Evolutionary conservation across 1,139 yeast species (phyloP).

Genomic region (Tardiomyces blankii): DNA sequence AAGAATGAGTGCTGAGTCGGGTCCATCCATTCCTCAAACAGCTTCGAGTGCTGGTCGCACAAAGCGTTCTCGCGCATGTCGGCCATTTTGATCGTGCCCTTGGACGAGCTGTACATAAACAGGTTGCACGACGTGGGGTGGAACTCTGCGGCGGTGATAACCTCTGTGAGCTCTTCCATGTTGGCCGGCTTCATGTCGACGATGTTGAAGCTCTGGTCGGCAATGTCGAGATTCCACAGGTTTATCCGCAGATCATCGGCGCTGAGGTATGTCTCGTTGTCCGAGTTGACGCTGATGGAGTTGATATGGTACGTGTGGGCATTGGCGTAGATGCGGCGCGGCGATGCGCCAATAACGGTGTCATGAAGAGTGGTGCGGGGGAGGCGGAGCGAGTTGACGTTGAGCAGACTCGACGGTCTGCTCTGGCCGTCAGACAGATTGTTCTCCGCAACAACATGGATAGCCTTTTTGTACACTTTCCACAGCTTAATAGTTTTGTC

Average conservation of each 20-base stretch:
- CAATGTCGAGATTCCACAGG: constrained; percentile 89
- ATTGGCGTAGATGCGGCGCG: constrained; percentile 82
- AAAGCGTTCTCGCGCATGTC: constrained; percentile 96
- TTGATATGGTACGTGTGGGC: constrained; percentile 98
- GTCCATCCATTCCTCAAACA: constrained; percentile 88
- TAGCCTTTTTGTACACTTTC: constrained; percentile 89
- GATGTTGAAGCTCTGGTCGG: constrained; percentile 89
- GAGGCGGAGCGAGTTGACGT: constrained; percentile 41
- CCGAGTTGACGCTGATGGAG: constrained; percentile 88
- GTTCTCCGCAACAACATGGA: constrained; percentile 85
- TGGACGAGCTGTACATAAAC: constrained; percentile 94
- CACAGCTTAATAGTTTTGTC: constrained; percentile 96
- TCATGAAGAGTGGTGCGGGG: constrained; percentile 90
- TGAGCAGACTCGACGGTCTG: constrained; percentile 16
- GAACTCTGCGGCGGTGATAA: constrained; percentile 95
- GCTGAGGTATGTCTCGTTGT: constrained; percentile 88
- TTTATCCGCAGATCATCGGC: constrained; percentile 94
- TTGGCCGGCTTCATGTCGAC: constrained; percentile 97
- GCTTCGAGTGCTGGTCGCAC: constrained; percentile 81
- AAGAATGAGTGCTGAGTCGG: constrained; percentile 91
- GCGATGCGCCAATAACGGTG: constrained; percentile 90
- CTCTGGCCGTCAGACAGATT: constrained; percentile 44
- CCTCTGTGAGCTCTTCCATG: constrained; percentile 98
- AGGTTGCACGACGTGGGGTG: constrained; percentile 89
- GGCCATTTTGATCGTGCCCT: constrained; percentile 89